A percentile compares a stretch with the other conserved stretches of the same genome.
phyloP scores from a whole-genome alignment of 306 rosid genomes.

The Alnus glutinosa region DNA sequence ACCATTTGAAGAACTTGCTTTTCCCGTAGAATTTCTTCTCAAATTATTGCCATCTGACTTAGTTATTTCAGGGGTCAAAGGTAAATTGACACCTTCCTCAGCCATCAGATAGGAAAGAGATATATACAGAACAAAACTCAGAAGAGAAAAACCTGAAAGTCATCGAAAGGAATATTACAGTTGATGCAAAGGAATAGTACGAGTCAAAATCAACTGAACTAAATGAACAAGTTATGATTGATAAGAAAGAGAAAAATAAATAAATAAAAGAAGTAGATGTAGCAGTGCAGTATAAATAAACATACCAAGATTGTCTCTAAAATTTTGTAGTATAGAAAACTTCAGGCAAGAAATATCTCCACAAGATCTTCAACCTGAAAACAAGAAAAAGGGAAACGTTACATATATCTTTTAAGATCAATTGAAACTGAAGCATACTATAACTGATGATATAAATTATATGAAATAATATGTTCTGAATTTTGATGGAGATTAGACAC shows the following conservation, averaged over 20 bases:
- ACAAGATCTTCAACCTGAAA: not conserved
- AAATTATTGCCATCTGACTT: constrained; percentile 31
- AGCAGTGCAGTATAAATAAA: constrained; percentile 5
- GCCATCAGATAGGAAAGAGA: constrained; percentile 49
- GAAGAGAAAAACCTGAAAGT: constrained; percentile 52
- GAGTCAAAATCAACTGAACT: not conserved
- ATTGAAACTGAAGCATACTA: not conserved
- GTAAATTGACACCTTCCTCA: constrained; percentile 39
- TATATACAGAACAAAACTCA: constrained; percentile 18
- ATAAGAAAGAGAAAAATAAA: not conserved
- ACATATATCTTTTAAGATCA: not conserved
- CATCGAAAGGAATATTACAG: constrained; percentile 16
- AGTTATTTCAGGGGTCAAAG: constrained; percentile 28
- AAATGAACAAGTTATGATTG: not conserved
- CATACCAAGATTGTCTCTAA: constrained; percentile 1
- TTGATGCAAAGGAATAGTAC: constrained; percentile 10
- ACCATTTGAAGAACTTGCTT: constrained; percentile 33
- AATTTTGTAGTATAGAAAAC: not conserved
- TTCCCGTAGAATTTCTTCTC: constrained; percentile 59
- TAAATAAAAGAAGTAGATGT: not conserved
- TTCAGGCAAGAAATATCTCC: constrained; percentile 4
- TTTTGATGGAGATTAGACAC: constrained; percentile 3
- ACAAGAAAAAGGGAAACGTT: not conserved
- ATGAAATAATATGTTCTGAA: not conserved
- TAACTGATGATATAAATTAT: not conserved